A percentile compares a stretch with the other conserved stretches of the same genome.
These are phyloP conservation scores for Xylaria nigripes DNA, from an alignment of 495 filamentous ascomycete species.

Conservation along the genomic window DNA sequence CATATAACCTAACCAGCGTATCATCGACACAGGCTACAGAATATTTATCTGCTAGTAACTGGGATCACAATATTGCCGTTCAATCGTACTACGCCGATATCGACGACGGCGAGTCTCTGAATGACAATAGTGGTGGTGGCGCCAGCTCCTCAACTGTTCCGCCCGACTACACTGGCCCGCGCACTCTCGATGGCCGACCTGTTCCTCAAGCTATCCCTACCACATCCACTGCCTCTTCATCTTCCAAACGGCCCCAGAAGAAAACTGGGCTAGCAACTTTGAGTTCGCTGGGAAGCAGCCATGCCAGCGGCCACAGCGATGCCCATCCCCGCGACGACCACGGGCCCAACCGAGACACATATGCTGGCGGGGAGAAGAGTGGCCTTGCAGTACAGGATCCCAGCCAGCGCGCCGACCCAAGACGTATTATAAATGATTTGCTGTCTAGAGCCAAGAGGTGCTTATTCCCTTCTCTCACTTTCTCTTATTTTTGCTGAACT, in stretches of 20 bases:
- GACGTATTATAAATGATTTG: constrained; percentile 66
- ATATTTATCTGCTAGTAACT: constrained; percentile 58
- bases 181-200: constrained; percentile 48
- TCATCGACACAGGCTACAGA: constrained; percentile 50
- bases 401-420: constrained; percentile 46
- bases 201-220: constrained; percentile 37
- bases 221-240: constrained; percentile 28
- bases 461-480: not conserved
- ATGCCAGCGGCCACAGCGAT: constrained; percentile 41
- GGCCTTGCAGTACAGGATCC: constrained; percentile 93
- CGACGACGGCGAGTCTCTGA: constrained; percentile 54
- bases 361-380: constrained; percentile 94
- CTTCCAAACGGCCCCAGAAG: constrained; percentile 34
- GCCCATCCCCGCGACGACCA: constrained; percentile 53
- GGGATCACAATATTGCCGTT: constrained; percentile 62
- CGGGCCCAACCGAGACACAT: constrained; percentile 64
- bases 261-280: constrained; percentile 50
- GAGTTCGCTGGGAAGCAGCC: constrained; percentile 41
- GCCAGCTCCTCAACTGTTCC: constrained; percentile 12
- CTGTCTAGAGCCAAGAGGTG: constrained; percentile 74
- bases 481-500: constrained; percentile 4
- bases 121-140: constrained; percentile 3
- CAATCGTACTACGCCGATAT: constrained; percentile 61
- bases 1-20: not conserved
- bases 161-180: constrained; percentile 43